Percentiles rank a stretch among this genome's conserved stretches.
Conservation (phyloP, 2,329 filamentous ascomycete genomes). For the Sporothrix brasiliensis region DNA sequence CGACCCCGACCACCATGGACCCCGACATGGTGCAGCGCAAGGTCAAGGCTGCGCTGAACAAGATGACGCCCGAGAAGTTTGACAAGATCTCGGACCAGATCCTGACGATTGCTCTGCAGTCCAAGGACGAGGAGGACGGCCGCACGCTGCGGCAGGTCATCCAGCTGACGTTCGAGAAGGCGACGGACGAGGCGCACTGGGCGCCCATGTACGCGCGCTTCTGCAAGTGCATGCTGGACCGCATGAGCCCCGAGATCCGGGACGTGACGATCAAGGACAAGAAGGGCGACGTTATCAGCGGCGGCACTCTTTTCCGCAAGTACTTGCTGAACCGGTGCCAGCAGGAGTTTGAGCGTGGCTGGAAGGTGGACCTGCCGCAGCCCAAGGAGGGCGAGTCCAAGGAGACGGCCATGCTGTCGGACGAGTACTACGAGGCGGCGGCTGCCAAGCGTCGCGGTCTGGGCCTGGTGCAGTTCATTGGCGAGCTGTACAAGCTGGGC, state of each 20-base stretch:
- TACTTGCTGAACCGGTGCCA: constrained; percentile 98
- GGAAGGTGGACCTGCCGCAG: constrained; percentile 85
- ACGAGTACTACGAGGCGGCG: constrained; percentile 93
- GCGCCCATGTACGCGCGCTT: constrained; percentile 99
- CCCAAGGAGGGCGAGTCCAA: constrained; percentile 74
- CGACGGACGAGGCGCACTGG: constrained; percentile 97
- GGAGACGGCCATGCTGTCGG: constrained; percentile 83
- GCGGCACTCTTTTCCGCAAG: constrained; percentile 94
- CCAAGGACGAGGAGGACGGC: constrained; percentile 90
- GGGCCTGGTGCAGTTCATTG: constrained; percentile 98
- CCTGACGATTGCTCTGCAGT: constrained; percentile 87
- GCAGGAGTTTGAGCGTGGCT: constrained; percentile 97
- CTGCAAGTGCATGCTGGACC: constrained; percentile 95
- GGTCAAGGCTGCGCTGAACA: constrained; percentile 97
- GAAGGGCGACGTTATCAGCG: constrained; percentile 82
- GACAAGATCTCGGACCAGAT: constrained; percentile 95
- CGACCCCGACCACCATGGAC: constrained; percentile 65
- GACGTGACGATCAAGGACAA: constrained; percentile 95
- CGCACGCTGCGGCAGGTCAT: constrained; percentile 96
- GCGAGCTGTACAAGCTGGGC: constrained; percentile 96
- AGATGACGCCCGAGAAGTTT: constrained; percentile 99
- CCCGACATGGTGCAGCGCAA: constrained; percentile 96
- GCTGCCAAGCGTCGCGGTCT: constrained; percentile 96
- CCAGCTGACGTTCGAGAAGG: constrained; percentile 98
- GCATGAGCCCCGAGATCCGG: constrained; percentile 91